Percentiles rank a stretch among this genome's conserved stretches.
These are phyloP conservation scores for Populus deltoides DNA, from an alignment of 345 rosid species.

Conservation along the genomic window DNA sequence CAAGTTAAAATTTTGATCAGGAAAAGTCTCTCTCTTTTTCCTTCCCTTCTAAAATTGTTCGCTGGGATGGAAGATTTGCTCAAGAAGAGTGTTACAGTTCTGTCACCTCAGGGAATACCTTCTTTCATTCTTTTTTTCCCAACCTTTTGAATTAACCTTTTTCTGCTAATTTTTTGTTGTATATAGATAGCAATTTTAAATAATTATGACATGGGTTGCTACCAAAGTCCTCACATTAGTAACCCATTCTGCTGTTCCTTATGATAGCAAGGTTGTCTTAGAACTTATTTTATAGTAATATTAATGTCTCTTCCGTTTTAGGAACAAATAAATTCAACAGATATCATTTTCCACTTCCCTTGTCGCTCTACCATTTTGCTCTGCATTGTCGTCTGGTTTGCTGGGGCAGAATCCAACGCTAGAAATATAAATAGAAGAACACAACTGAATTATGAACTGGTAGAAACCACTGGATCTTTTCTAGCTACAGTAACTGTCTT, in stretches of 20 bases:
- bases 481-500: not conserved
- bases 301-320: not conserved
- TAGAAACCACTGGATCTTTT: not conserved
- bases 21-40: constrained; percentile 25
- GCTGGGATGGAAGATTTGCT: constrained; percentile 28
- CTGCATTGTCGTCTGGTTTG: not conserved
- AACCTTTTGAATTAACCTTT: constrained; percentile 9
- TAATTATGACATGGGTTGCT: constrained; percentile 32
- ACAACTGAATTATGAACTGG: not conserved
- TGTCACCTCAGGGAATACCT: constrained; percentile 17
- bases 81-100: constrained; percentile 26
- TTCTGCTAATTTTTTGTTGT: constrained; percentile 40
- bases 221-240: constrained; percentile 16
- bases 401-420: not conserved
- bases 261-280: constrained; percentile 8
- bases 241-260: constrained; percentile 27
- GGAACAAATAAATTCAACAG: constrained; percentile 4
- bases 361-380: not conserved
- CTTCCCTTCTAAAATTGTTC: constrained; percentile 10
- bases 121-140: not conserved
- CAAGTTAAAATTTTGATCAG: constrained; percentile 27
- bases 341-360: not conserved
- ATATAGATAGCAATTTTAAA: constrained; percentile 25
- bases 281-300: not conserved
- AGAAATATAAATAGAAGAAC: not conserved